Evolutionary conservation across 2,329 filamentous ascomycete genomes (phyloP), one percentile per base, ranked within the genome.

Genomic region (Aulographum hederae): DNA sequence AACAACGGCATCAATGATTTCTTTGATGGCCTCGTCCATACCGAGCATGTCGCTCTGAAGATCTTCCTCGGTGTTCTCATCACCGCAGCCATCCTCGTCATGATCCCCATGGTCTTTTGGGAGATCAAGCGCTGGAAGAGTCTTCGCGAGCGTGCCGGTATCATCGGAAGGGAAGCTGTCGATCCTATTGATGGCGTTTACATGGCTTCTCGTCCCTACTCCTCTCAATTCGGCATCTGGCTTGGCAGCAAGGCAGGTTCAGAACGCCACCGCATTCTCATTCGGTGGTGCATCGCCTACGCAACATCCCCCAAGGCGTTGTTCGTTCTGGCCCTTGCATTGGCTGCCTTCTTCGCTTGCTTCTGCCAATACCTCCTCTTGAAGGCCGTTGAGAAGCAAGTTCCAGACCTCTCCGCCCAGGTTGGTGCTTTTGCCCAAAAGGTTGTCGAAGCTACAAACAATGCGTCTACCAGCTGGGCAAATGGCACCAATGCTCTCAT

Each of bases 121-220:
- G 85, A 95, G 54, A 73, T 85, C 37, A 69, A 72, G 41, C 67
- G 78, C 33, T 95, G 76, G 71, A 67, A 70, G 28, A 65, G 62
- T 19, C 78, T 84, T 63, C 69, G 76, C 50, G 61, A 74, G 41
- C 73, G 76, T 36, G 69, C 79, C 15, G 58, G 63, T 34, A 60
- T 84, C 19, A 65, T 92, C 41, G 59, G 64, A 28, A 60, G 67
- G 41, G 61, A 75, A 34, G 67, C 70, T 18, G 73, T 73, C 47
- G 84, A 95, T 45, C 68, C 78, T 1, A 73, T 93, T 65, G 86
- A 95, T 48, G 73, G 85, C 21, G 70, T 92, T 26, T 92, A 94
- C 54, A 78, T 94, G 41, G 73, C 77, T 19, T 85, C 81, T 20
- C 71, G 82, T 15, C 84, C 86, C 2, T 71, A 76, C 43, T 80